Evolutionary conservation across 495 filamentous ascomycete genomes (phyloP).

Genomic region (Talaromyces thailandensis): DNA sequence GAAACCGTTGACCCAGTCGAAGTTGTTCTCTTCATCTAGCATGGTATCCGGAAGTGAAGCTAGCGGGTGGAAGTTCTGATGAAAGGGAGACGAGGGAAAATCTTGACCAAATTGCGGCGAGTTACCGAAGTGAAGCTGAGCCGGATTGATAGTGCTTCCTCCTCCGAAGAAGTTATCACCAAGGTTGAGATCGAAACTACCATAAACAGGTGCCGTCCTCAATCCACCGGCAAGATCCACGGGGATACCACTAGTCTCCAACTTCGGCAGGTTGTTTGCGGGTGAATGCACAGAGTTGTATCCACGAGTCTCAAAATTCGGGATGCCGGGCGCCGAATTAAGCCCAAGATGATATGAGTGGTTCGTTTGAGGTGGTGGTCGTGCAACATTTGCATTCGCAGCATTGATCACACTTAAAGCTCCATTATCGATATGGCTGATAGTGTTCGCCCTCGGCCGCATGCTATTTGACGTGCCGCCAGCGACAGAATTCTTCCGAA

Average conservation of each 20-base stretch:
- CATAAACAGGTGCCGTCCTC: slow-evolving; percentile 70
- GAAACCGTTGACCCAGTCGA: slow-evolving; percentile 81
- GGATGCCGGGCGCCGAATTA: slow-evolving; percentile 53
- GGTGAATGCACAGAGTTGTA: slow-evolving; percentile 56
- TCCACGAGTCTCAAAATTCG: slow-evolving; percentile 56
- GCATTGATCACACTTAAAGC: slow-evolving; percentile 65
- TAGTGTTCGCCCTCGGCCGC: slow-evolving; percentile 91
- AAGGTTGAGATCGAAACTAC: slow-evolving; percentile 59
- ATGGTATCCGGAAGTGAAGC: slow-evolving; percentile 32
- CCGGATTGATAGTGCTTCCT: slow-evolving; percentile 82
- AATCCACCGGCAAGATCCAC: slow-evolving; percentile 55
- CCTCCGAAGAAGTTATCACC: slow-evolving; percentile 71
- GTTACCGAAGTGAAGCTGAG: slow-evolving; percentile 86
- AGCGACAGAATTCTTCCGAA: slow-evolving; percentile 87
- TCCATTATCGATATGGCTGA: slow-evolving; percentile 81
- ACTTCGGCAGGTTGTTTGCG: slow-evolving; percentile 59
- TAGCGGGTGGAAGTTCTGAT: slow-evolving; percentile 54
- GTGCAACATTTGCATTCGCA: slow-evolving; percentile 45
- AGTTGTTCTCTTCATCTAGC: slow-evolving; percentile 66
- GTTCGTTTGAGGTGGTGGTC: slow-evolving; percentile 22
- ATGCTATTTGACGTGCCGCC: slow-evolving; percentile 52
- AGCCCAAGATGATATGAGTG: slow-evolving; percentile 61
- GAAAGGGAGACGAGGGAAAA: slow-evolving; percentile 62
- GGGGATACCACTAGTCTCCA: slow-evolving; percentile 71
- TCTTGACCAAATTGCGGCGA: slow-evolving; percentile 70